Percentiles rank a stretch among this genome's conserved stretches.
Evolutionary conservation across 306 rosid species (phyloP).

Genomic region (Cucumis melo): DNA sequence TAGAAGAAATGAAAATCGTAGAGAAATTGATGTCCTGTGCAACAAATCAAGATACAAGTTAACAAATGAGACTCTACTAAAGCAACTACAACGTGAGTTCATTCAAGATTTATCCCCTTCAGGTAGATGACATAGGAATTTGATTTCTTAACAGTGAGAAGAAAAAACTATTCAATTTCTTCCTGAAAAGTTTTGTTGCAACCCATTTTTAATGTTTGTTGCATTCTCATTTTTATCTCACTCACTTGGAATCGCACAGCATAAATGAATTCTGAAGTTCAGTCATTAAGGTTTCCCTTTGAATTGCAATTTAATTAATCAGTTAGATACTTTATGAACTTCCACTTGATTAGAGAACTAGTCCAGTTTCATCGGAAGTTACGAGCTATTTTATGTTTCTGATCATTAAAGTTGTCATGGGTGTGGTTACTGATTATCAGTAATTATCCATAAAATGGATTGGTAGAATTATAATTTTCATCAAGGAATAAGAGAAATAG

Average conservation of each 20-base stretch:
- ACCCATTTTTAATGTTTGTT: neutral
- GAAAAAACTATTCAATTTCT: neutral
- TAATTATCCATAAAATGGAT: neutral
- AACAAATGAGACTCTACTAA: neutral
- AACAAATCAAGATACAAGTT: neutral
- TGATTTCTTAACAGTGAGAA: too few relatives aligned
- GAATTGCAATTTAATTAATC: neutral
- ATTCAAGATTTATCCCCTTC: neutral
- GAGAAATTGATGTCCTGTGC: constrained; percentile 37
- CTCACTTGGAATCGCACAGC: neutral
- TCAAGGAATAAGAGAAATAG: neutral
- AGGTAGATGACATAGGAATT: too few relatives aligned
- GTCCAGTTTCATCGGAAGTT: neutral
- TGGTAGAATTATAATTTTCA: neutral
- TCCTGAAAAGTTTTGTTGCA: neutral
- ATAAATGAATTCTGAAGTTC: neutral
- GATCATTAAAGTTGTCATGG: neutral
- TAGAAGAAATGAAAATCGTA: constrained; percentile 30
- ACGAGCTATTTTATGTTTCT: neutral
- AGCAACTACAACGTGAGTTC: neutral
- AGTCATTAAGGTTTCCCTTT: neutral
- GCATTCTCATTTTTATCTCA: neutral
- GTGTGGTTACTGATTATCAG: neutral
- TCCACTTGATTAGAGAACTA: neutral
- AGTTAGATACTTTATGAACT: neutral